phyloP scores from a whole-genome alignment of 2,329 filamentous ascomycete species.

The Aspergillus alliaceus region DNA sequence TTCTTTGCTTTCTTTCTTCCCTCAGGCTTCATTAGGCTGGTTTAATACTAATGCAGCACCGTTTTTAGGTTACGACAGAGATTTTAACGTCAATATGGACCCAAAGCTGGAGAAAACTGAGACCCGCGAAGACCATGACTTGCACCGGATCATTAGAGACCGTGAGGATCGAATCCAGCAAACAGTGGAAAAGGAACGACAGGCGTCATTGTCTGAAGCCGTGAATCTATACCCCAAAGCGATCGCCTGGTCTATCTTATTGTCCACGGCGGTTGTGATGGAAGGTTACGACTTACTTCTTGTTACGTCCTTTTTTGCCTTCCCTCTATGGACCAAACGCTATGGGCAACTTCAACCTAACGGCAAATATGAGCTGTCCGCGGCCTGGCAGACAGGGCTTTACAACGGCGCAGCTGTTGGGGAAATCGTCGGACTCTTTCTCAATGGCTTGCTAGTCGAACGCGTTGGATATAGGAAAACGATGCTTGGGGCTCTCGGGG shows the following conservation, averaged over 20 bases:
- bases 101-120: too few relatives aligned
- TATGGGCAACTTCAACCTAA: conserved; percentile 17
- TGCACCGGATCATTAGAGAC: not conserved
- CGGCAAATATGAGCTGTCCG: conserved; percentile 25
- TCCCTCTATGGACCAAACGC: conserved; percentile 25
- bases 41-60: too few relatives aligned
- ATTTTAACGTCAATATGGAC: too few relatives aligned
- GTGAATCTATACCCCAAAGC: conserved; percentile 17
- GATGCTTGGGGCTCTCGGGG: too few relatives aligned
- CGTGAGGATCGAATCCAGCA: not conserved
- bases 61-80: too few relatives aligned
- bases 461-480: too few relatives aligned
- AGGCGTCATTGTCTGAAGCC: not conserved
- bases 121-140: too few relatives aligned
- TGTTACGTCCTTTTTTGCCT: conserved; percentile 30
- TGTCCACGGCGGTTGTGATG: too few relatives aligned
- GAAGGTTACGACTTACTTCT: too few relatives aligned
- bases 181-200: not conserved
- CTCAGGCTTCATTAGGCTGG: too few relatives aligned
- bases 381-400: conserved; percentile 27
- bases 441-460: conserved; percentile 24
- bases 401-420: conserved; percentile 26
- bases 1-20: too few relatives aligned
- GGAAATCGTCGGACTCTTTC: conserved; percentile 26
- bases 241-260: conserved; percentile 21